phyloP scores from a whole-genome alignment of 2,329 filamentous ascomycete species.

The Trichoderma sp. region DNA sequence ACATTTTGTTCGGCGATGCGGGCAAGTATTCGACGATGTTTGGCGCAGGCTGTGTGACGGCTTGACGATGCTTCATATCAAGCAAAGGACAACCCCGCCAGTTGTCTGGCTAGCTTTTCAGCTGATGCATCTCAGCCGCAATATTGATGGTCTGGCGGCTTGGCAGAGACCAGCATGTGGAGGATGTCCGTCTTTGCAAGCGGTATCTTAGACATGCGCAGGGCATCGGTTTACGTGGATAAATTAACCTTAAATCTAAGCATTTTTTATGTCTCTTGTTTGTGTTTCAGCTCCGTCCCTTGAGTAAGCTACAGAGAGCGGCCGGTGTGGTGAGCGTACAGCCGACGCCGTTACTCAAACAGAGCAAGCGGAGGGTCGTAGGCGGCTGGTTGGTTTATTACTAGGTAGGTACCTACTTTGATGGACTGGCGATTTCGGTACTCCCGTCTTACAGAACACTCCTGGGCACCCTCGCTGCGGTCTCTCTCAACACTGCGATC shows the following conservation, averaged over 20 bases:
- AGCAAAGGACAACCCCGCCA: not conserved
- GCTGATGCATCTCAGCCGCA: slow-evolving; percentile 28
- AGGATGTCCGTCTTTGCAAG: no score
- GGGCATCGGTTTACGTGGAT: not conserved
- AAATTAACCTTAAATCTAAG: slow-evolving; percentile 15
- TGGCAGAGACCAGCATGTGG: no score
- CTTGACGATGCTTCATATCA: not conserved
- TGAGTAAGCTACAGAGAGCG: no score
- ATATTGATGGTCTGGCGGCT: slow-evolving; percentile 4
- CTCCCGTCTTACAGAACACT: no score
- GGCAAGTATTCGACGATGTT: not conserved
- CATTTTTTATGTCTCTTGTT: not conserved
- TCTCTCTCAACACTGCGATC: not conserved
- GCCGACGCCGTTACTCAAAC: no score
- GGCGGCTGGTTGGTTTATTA: no score
- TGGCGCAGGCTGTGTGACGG: not conserved
- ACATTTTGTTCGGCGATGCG: not conserved
- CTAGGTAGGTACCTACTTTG: no score
- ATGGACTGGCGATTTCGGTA: no score
- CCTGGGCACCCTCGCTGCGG: not conserved
- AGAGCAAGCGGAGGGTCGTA: no score
- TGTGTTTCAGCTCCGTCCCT: not conserved
- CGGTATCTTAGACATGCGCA: no score
- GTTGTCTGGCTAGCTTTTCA: slow-evolving; percentile 7
- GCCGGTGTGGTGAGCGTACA: no score